Evolutionary conservation across 2,329 filamentous ascomycete genomes (phyloP).

Genomic region (Monosporascus sp.): DNA sequence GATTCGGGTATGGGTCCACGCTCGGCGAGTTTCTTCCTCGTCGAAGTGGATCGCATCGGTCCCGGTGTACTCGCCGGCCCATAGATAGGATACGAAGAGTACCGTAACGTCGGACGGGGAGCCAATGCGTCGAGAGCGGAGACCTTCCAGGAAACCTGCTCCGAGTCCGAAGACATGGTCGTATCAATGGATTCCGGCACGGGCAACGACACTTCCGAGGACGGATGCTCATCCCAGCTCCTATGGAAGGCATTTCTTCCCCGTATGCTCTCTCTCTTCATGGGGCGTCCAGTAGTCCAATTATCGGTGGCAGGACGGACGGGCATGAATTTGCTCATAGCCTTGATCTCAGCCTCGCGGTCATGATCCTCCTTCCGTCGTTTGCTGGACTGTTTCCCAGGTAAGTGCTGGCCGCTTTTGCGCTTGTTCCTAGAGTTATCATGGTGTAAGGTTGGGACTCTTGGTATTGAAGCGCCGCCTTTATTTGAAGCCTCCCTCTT

Average conservation of each 20-base stretch:
- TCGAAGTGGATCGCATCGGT: conserved; percentile 42
- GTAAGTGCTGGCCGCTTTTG: conserved; percentile 47
- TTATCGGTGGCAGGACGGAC: conserved; percentile 56
- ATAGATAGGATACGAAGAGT: conserved; percentile 59
- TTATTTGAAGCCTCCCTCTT: conserved; percentile 7
- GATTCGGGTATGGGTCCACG: conserved; percentile 55
- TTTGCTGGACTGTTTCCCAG: conserved; percentile 70
- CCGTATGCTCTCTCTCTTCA: conserved; percentile 61
- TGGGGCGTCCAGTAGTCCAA: conserved; percentile 53
- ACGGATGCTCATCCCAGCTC: conserved; percentile 51
- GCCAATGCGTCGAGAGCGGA: conserved; percentile 76
- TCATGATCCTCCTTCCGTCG: conserved; percentile 68
- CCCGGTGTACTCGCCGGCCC: conserved; percentile 38
- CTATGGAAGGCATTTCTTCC: conserved; percentile 48
- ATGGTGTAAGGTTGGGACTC: conserved; percentile 50
- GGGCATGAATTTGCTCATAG: conserved; percentile 69
- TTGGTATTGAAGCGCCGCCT: conserved; percentile 19
- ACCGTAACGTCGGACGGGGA: conserved; percentile 78
- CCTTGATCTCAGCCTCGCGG: conserved; percentile 81
- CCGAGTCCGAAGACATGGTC: conserved; percentile 67
- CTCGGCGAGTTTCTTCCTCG: conserved; percentile 46
- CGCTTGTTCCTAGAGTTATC: conserved; percentile 50
- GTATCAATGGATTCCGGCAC: conserved; percentile 70
- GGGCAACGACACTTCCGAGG: conserved; percentile 71
- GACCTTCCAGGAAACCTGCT: conserved; percentile 72